A percentile compares a stretch with the other conserved stretches of the same genome.
These are phyloP conservation scores for Suhomyces taliae DNA, from an alignment of 1,139 yeast genomes.

Conservation along the genomic window DNA sequence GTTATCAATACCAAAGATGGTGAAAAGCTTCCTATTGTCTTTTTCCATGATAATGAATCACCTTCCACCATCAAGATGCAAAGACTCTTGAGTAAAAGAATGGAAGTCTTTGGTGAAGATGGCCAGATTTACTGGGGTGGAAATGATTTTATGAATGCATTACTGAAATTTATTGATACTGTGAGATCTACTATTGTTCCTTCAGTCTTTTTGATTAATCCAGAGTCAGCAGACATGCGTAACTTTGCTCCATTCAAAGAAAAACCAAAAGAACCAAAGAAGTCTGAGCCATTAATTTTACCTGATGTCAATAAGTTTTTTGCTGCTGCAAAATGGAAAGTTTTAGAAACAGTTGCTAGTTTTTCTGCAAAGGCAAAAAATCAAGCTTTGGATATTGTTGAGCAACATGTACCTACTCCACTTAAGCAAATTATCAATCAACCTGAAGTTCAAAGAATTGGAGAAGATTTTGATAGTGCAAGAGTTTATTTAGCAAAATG, in stretches of 20 bases:
- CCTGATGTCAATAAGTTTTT: conserved; percentile 51
- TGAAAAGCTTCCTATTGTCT: conserved; percentile 74
- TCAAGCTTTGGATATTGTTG: conserved; percentile 59
- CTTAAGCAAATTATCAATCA: conserved; percentile 64
- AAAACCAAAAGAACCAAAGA: conserved; percentile 17
- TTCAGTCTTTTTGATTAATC: conserved; percentile 74
- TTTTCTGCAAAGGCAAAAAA: conserved; percentile 69
- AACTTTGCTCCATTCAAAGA: conserved; percentile 68
- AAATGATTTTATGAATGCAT: conserved; percentile 60
- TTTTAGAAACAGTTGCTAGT: conserved; percentile 81
- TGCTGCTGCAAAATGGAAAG: conserved; percentile 79
- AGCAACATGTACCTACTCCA: conserved; percentile 64
- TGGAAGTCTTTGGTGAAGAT: conserved; percentile 71
- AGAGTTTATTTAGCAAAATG: conserved; percentile 91
- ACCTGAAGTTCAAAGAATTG: conserved; percentile 77
- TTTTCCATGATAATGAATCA: conserved; percentile 89
- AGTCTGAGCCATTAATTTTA: conserved; percentile 24
- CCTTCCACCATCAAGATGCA: conserved; percentile 69
- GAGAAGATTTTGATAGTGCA: conserved; percentile 92
- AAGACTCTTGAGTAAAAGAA: conserved; percentile 56
- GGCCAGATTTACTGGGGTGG: conserved; percentile 90
- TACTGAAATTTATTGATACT: conserved; percentile 56
- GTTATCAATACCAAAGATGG: conserved; percentile 69
- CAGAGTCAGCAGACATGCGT: conserved; percentile 72
- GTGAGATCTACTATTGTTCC: conserved; percentile 72